Evolutionary conservation across 441 rosid species (phyloP), one percentile per base, ranked within the genome.

Genomic region (Populus hybrid): DNA sequence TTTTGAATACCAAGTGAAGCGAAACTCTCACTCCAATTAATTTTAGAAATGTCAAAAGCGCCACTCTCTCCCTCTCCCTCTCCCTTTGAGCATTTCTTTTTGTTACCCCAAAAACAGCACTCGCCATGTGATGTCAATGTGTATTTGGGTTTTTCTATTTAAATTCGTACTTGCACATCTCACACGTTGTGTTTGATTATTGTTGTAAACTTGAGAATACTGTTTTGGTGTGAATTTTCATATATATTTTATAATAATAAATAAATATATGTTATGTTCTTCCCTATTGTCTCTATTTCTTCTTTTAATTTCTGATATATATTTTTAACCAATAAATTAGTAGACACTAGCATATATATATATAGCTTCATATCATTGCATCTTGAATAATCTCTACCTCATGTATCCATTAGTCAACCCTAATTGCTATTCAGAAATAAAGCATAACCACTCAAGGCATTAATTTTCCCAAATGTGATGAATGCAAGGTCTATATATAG

Each of bases 81-180:
- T 28, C 9, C 72, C 71, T 40, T 26, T 28, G 64, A 50, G 24
- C 2, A 71, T 63, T 73, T 67, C 11, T 73, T 64, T 23, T 24
- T 69, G 68, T 80, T 75, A 76, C 78, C 71, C 76, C 74, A 9
- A 67, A 59, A 74, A 75, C 77, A 78, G 69, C 80, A 78, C 78
- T 75, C 70, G 26, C 82, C 89, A 85, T 82, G 89, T 84, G 88
- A 76, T 36, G 69, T 72, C 79, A 82, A 83, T 81, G 84, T 83
- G 70, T 72, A 14, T 76, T 76, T 72, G 72, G 63, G 34, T 64
- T 75, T 75, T 73, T 72, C 42, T 72, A 38, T 9, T 38, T 38
- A 38, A 38, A 38, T 38, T 9, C 72, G 64, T 70, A 35, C 70
- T 79, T 66, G 78, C 64, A 78, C 70, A 67, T 16, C 63, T 72